phyloP scores from a whole-genome alignment of 768 basidiomycete genomes.

The Tricholoma hemisulphureum region DNA sequence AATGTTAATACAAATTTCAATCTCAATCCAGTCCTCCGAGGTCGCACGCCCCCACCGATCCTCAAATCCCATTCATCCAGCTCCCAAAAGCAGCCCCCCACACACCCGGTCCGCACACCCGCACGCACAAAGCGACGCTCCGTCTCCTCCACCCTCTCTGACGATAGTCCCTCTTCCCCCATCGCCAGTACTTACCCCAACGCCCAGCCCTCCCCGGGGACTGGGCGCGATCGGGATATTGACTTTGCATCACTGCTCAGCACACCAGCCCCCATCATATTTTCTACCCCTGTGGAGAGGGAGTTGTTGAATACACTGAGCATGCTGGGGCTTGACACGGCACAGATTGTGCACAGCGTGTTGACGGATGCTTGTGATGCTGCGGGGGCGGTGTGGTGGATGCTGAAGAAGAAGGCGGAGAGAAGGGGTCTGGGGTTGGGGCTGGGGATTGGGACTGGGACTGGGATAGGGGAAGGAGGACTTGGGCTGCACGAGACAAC shows the following conservation, averaged over 20 bases:
- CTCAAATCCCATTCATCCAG: constrained; percentile 23
- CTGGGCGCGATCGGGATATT: constrained; percentile 29
- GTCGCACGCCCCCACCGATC: constrained; percentile 17
- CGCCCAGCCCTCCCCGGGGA: constrained; percentile 36
- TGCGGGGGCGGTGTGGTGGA: constrained; percentile 94
- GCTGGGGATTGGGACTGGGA: neutral
- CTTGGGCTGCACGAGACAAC: neutral
- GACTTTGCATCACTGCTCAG: constrained; percentile 66
- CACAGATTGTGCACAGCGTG: constrained; percentile 94
- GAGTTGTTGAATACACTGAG: constrained; percentile 75
- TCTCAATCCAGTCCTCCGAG: neutral
- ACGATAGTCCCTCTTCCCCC: constrained; percentile 44
- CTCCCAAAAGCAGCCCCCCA: constrained; percentile 48
- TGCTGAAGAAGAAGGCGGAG: constrained; percentile 80
- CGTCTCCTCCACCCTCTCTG: constrained; percentile 83
- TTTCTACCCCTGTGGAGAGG: constrained; percentile 80
- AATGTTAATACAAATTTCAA: constrained; percentile 8
- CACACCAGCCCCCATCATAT: constrained; percentile 75
- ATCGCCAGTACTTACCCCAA: constrained; percentile 44
- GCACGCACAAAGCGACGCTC: constrained; percentile 95
- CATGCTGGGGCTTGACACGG: constrained; percentile 83
- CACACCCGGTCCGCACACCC: constrained; percentile 79
- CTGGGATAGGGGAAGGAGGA: constrained; percentile 29
- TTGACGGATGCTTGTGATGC: constrained; percentile 90
- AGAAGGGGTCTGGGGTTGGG: constrained; percentile 32